These are phyloP conservation scores for Pyrus hybrid DNA, from an alignment of 331 rosid genomes.

Conservation along the genomic window DNA sequence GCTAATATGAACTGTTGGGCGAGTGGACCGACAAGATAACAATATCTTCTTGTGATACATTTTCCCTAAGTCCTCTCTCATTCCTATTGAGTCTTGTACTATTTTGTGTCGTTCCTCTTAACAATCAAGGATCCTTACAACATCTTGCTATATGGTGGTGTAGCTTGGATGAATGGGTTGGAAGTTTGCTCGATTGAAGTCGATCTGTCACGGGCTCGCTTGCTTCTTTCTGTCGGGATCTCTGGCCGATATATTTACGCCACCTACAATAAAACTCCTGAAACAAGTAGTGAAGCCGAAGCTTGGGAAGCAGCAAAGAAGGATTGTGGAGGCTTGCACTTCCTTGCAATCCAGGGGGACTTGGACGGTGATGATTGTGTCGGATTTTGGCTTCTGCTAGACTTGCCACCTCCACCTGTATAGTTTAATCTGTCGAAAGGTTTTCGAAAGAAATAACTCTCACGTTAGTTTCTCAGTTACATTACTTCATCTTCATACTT, in stretches of 20 bases:
- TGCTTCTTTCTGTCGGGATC: conserved; percentile 71
- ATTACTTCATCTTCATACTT: not conserved
- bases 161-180: conserved; percentile 88
- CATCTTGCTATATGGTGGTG: conserved; percentile 3
- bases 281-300: conserved; percentile 70
- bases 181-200: conserved; percentile 73
- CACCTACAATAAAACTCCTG: conserved; percentile 55
- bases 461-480: not conserved
- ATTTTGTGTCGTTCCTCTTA: not conserved
- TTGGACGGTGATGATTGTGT: conserved; percentile 71
- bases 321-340: conserved; percentile 82
- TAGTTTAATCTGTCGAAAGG: conserved; percentile 7
- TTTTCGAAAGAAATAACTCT: not conserved
- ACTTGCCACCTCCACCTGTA: conserved; percentile 86
- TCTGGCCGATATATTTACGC: conserved; percentile 76
- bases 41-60: not conserved
- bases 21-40: not conserved
- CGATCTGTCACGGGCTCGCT: conserved; percentile 42
- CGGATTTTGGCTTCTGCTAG: conserved; percentile 88
- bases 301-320: conserved; percentile 98
- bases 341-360: conserved; percentile 89
- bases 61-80: not conserved
- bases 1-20: not conserved
- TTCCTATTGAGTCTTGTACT: not conserved
- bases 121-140: not conserved